Conservation (phyloP, 1,284 basidiomycete species). For the Veloboletus limbatus region DNA sequence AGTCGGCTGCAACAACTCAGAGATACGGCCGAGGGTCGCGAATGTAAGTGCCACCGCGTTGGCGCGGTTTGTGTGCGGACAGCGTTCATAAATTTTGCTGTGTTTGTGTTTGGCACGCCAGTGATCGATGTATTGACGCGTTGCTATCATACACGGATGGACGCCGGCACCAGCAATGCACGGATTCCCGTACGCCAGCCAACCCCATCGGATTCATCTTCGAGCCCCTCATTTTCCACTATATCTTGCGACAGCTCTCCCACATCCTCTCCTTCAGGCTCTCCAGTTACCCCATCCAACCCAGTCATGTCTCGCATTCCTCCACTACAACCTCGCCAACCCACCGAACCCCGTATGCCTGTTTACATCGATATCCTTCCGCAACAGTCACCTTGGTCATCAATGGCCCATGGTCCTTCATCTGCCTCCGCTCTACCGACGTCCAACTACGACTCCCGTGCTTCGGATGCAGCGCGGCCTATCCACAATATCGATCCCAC, state of each 20-base stretch:
- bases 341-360: constrained; percentile 39
- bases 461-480: constrained; percentile 47
- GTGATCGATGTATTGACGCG: constrained; percentile 36
- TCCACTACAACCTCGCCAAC: constrained; percentile 22
- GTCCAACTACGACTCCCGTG: constrained; percentile 28
- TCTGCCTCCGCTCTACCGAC: constrained; percentile 10
- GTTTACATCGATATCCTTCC: constrained; percentile 62
- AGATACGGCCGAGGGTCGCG: constrained; percentile 63
- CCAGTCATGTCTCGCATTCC: constrained; percentile 25
- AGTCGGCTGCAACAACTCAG: constrained; percentile 70
- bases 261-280: constrained; percentile 36
- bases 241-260: constrained; percentile 41
- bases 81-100: constrained; percentile 27
- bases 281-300: constrained; percentile 38
- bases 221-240: constrained; percentile 25
- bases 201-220: constrained; percentile 18
- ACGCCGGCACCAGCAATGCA: constrained; percentile 21
- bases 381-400: constrained; percentile 21
- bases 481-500: constrained; percentile 60
- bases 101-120: constrained; percentile 32
- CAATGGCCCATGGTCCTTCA: constrained; percentile 17
- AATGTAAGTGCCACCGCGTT: constrained; percentile 44
- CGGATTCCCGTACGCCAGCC: constrained; percentile 16
- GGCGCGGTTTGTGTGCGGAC: constrained; percentile 27
- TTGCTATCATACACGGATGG: constrained; percentile 31